Conservation (phyloP, 805 yeast genomes). For the Saturnispora bothae region DNA sequence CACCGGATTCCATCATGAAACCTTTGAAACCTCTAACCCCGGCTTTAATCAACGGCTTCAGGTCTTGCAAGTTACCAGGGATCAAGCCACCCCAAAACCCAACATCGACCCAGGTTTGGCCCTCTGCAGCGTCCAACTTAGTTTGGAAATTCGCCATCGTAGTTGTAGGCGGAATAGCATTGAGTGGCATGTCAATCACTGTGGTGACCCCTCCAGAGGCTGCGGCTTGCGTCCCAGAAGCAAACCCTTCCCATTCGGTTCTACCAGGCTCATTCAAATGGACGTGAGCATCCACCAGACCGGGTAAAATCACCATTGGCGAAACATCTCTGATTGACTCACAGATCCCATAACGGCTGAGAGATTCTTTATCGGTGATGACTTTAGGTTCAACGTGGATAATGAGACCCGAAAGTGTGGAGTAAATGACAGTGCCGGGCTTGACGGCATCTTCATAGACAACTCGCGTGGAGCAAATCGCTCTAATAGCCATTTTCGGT, state of each 20-base stretch:
- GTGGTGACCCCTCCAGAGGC: conserved; percentile 96
- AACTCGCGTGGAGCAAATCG: conserved; percentile 51
- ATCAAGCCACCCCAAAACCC: conserved; percentile 96
- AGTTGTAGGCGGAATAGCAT: conserved; percentile 94
- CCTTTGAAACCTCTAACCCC: conserved; percentile 96
- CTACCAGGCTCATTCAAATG: conserved; percentile 96
- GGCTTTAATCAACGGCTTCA: conserved; percentile 64
- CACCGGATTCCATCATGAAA: conserved; percentile 89
- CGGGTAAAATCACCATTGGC: conserved; percentile 69
- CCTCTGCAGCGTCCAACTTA: conserved; percentile 69
- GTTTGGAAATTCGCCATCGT: conserved; percentile 62
- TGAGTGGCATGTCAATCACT: conserved; percentile 90
- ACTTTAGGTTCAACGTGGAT: conserved; percentile 37
- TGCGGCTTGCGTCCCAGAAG: conserved; percentile 91
- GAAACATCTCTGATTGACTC: conserved; percentile 41
- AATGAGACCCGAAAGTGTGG: conserved; percentile 47
- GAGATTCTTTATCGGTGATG: conserved; percentile 30
- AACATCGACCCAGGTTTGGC: conserved; percentile 83
- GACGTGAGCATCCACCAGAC: conserved; percentile 88
- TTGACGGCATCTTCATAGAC: conserved; percentile 35
- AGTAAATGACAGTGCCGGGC: conserved; percentile 60
- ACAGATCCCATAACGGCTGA: conserved; percentile 30
- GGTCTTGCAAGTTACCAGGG: conserved; percentile 62
- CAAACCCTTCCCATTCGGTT: conserved; percentile 98
- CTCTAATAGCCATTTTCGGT: conserved; percentile 38